Percentiles rank a stretch among this genome's conserved stretches.
Conservation (phyloP, 2,329 filamentous ascomycete species). For the Raffaelea ambrosiae region DNA sequence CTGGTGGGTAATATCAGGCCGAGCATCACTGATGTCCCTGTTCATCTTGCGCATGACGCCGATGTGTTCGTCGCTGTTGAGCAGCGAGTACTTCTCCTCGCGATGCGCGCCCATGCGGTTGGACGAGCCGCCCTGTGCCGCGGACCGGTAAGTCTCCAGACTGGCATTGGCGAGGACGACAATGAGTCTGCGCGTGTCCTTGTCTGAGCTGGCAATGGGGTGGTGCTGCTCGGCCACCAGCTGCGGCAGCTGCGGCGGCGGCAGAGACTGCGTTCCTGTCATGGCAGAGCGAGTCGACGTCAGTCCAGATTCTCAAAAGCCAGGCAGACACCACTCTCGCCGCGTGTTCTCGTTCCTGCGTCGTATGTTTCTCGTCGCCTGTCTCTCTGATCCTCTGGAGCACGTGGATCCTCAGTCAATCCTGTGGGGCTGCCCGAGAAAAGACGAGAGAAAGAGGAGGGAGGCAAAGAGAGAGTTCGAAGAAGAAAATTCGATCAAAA, state of each 20-base stretch:
- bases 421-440: too few relatives aligned
- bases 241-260: constrained; percentile 81
- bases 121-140: constrained; percentile 57
- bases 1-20: constrained; percentile 98
- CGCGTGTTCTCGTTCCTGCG: too few relatives aligned
- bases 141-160: constrained; percentile 93
- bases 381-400: too few relatives aligned
- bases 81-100: constrained; percentile 92
- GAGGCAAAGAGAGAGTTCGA: too few relatives aligned
- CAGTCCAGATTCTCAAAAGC: too few relatives aligned
- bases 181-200: constrained; percentile 83
- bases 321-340: too few relatives aligned
- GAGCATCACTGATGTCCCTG: constrained; percentile 92
- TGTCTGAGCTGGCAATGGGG: constrained; percentile 77
- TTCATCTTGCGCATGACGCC: constrained; percentile 99
- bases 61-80: constrained; percentile 99
- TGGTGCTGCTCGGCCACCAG: constrained; percentile 88
- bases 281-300: too few relatives aligned
- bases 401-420: too few relatives aligned
- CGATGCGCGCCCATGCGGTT: constrained; percentile 53
- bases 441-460: too few relatives aligned
- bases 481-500: too few relatives aligned
- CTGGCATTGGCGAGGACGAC: constrained; percentile 96
- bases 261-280: constrained; percentile 86
- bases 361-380: too few relatives aligned